Conservation (phyloP, 306 rosid genomes). For the Vigna reflexopilosa region DNA sequence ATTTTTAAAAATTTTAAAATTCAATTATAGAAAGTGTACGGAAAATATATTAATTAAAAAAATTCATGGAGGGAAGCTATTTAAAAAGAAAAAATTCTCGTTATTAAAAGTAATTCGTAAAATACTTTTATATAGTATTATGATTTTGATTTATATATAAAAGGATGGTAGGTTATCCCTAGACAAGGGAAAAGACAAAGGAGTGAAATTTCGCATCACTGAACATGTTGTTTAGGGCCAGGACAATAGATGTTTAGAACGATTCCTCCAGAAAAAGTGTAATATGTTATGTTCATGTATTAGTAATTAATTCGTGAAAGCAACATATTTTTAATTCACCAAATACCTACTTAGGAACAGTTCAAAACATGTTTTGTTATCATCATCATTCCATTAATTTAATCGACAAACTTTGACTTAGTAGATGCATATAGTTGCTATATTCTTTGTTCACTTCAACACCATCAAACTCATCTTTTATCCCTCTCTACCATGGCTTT, state of each 20-base stretch:
- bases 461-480: slow-evolving; percentile 17
- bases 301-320: neutral
- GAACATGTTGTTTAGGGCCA: neutral
- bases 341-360: slow-evolving; percentile 14
- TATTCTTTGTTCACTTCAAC: slow-evolving; percentile 27
- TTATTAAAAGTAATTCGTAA: neutral
- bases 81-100: no score
- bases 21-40: no score
- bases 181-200: neutral
- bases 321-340: neutral
- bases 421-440: slow-evolving; percentile 44
- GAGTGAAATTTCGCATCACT: neutral
- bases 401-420: slow-evolving; percentile 22
- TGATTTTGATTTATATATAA: no score
- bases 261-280: neutral
- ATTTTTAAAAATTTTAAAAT: no score
- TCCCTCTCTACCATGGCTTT: slow-evolving; percentile 46
- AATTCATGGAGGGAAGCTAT: no score
- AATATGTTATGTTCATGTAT: neutral
- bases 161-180: neutral
- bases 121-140: no score
- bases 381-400: neutral
- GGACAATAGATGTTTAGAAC: neutral
- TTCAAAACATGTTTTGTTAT: slow-evolving; percentile 25
- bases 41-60: no score